Evolutionary conservation across 2,329 filamentous ascomycete species (phyloP).

Genomic region (Fusarium pseudocircinatum): DNA sequence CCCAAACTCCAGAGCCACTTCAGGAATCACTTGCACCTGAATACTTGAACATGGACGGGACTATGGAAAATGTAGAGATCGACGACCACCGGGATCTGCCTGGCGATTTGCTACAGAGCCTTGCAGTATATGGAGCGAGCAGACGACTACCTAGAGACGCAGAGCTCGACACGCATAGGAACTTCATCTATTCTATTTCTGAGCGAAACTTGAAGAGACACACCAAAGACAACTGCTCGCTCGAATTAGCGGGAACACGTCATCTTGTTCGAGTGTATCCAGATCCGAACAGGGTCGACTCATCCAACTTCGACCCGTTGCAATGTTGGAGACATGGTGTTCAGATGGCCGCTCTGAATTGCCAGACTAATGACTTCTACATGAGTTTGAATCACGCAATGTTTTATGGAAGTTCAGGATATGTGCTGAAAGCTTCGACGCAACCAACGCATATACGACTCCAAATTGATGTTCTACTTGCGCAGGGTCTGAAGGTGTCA

Average conservation of each 20-base stretch:
- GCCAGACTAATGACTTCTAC: conserved; percentile 6
- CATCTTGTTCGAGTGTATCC: conserved; percentile 25
- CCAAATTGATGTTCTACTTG: conserved; percentile 3
- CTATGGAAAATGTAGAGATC: rapidly evolving
- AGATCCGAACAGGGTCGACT: conserved; percentile 22
- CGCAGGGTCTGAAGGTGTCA: neutral
- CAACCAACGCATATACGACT: neutral
- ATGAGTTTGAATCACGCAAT: conserved; percentile 13
- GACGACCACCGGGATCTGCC: rapidly evolving
- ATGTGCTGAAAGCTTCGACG: neutral
- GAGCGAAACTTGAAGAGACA: conserved; percentile 8
- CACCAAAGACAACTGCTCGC: neutral
- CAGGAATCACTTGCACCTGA: neutral
- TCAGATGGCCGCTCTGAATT: conserved; percentile 29
- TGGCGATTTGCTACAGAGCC: neutral
- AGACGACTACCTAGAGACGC: neutral
- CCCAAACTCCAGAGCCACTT: neutral
- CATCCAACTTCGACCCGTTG: conserved; percentile 19
- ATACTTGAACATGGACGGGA: neutral
- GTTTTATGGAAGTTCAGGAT: conserved; percentile 9
- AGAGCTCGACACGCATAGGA: neutral
- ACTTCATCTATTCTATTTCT: conserved; percentile 19
- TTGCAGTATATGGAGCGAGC: conserved; percentile 20
- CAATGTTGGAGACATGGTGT: conserved; percentile 14
- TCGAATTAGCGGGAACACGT: neutral